These are phyloP conservation scores for Rhizophagus sp. DNA, from an alignment of 192 early-diverging fungal species.

Conservation along the genomic window DNA sequence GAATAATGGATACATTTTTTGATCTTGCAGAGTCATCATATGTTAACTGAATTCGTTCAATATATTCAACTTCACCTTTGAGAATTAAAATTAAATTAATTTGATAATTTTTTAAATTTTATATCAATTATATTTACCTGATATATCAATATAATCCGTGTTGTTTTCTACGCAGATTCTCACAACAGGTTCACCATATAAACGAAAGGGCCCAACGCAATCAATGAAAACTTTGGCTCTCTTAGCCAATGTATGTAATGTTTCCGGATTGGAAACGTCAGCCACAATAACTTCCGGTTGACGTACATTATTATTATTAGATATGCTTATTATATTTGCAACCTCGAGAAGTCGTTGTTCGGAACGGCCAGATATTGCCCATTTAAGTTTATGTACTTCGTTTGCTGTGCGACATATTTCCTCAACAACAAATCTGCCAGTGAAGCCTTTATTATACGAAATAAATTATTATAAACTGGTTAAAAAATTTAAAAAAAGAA, in stretches of 20 bases:
- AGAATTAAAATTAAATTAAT: not conserved
- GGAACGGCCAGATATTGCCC: slow-evolving; percentile 83
- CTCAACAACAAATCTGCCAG: slow-evolving; percentile 18
- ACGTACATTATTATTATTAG: not conserved
- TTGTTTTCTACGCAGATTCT: slow-evolving; percentile 63
- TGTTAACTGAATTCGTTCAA: slow-evolving; percentile 62
- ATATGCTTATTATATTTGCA: slow-evolving; percentile 43
- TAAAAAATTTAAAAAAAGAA: too few species aligned
- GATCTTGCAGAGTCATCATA: slow-evolving; percentile 66
- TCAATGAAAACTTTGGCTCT: slow-evolving; percentile 75
- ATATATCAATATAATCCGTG: slow-evolving; percentile 89
- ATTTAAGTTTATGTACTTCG: slow-evolving; percentile 35
- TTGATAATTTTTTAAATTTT: not conserved
- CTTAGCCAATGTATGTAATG: slow-evolving; percentile 60
- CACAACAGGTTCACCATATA: slow-evolving; percentile 72
- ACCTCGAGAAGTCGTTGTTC: slow-evolving; percentile 63
- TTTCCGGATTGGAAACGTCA: slow-evolving; percentile 58
- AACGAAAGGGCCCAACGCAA: slow-evolving; percentile 78
- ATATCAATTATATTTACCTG: slow-evolving; percentile 63
- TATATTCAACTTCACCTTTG: slow-evolving; percentile 46
- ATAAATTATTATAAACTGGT: not conserved
- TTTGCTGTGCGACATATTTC: slow-evolving; percentile 9
- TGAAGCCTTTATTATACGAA: slow-evolving; percentile 6
- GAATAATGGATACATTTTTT: slow-evolving; percentile 72
- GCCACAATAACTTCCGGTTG: slow-evolving; percentile 58